A percentile compares a stretch with the other conserved stretches of the same genome.
Evolutionary conservation across 768 basidiomycete species (phyloP).

Genomic region (Suillus paluster): DNA sequence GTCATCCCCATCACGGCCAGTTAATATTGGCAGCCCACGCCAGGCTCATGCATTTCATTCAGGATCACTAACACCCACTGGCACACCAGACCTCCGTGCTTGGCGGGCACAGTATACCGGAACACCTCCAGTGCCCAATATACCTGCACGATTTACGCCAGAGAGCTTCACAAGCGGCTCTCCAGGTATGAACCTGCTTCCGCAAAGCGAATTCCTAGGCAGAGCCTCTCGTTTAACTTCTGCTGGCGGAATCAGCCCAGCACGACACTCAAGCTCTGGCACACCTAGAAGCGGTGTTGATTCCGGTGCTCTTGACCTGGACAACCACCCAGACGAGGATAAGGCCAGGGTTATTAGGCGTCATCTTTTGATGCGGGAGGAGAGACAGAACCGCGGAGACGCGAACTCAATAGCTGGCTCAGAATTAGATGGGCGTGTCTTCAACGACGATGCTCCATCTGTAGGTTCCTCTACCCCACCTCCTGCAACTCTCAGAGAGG

Average conservation of each 20-base stretch:
- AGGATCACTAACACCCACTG: constrained; percentile 41
- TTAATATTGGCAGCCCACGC: constrained; percentile 50
- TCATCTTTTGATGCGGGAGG: constrained; percentile 79
- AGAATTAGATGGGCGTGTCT: constrained; percentile 24
- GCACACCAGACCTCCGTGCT: constrained; percentile 67
- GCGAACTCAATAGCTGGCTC: constrained; percentile 26
- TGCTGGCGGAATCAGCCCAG: constrained; percentile 46
- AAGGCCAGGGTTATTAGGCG: constrained; percentile 80
- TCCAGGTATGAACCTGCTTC: constrained; percentile 2
- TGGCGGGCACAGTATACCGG: constrained; percentile 70
- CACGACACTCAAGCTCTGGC: constrained; percentile 33
- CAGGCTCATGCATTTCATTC: constrained; percentile 19
- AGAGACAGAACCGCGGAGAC: constrained; percentile 41
- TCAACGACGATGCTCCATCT: constrained; percentile 21
- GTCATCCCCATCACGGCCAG: constrained; percentile 60
- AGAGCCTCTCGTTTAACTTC: constrained; percentile 30
- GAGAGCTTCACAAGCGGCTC: constrained; percentile 26
- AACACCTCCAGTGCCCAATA: constrained; percentile 54
- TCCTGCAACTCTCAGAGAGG: constrained; percentile 43
- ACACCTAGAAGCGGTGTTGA: constrained; percentile 36
- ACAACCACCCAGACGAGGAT: constrained; percentile 77
- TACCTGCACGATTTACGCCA: constrained; percentile 64
- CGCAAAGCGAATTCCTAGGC: constrained; percentile 18
- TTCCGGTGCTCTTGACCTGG: constrained; percentile 44
- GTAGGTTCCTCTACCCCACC: constrained; percentile 28